Percentiles rank a stretch among this genome's conserved stretches.
These are phyloP conservation scores for Pseudogymnoascus sp. DNA, from an alignment of 2,329 filamentous ascomycete genomes.

Conservation along the genomic window DNA sequence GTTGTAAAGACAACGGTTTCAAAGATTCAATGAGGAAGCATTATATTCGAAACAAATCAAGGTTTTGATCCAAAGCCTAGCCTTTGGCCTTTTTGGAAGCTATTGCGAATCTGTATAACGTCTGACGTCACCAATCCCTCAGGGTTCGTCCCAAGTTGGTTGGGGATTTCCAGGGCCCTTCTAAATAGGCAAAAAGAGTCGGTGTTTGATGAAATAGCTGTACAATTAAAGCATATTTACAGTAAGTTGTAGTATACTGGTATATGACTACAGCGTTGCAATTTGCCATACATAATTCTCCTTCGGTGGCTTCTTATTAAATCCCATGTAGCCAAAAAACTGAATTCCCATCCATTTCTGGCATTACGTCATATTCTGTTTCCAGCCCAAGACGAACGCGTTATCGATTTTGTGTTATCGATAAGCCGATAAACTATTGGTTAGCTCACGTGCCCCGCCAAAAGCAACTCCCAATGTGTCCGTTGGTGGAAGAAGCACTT, in stretches of 20 bases:
- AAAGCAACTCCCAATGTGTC: background rate
- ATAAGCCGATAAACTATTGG: background rate
- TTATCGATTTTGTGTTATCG: background rate
- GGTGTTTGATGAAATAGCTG: background rate
- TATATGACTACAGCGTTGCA: background rate
- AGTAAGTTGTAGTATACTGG: background rate
- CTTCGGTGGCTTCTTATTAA: background rate
- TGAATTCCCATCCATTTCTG: background rate
- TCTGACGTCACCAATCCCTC: background rate
- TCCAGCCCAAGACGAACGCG: background rate
- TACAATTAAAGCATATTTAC: background rate
- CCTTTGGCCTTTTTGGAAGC: conserved; percentile 1
- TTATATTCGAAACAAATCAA: background rate
- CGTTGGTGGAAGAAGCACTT: background rate
- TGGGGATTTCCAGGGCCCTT: background rate
- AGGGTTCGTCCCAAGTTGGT: background rate
- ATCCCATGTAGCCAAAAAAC: background rate
- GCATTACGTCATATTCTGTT: background rate
- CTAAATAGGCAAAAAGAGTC: background rate
- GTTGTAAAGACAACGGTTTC: background rate
- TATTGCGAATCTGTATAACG: background rate
- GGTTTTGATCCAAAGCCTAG: background rate
- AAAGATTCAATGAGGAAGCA: background rate
- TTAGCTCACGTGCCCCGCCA: conserved; percentile 2
- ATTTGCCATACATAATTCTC: background rate